Base-by-base conservation (phyloP, 176 grass and related monocot genomes). In the Aegilops tauschii region DNA sequence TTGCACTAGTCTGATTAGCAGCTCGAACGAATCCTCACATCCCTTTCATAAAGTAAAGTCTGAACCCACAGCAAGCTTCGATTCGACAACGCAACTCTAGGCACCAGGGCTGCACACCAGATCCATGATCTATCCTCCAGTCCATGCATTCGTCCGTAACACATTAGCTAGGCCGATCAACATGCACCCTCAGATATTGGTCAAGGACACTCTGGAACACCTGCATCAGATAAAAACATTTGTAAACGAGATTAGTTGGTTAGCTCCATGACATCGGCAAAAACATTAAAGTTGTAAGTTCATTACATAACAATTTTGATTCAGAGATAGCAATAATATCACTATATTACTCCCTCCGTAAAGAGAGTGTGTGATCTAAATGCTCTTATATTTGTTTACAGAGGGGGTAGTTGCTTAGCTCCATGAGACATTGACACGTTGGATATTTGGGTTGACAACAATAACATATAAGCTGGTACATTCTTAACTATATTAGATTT, bases 141-240 rank as follows among this genome's bases (percentile, higher is more conserved):
- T 52, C 45, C 30, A 77, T 77, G 44, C 27, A 81, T 81, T 80
- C 30, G 8, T 5, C 36, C 27, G 0, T n/a, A 4, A 52, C 62
- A 49, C 18, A 44, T 80, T 90, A 87, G 61, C 84, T 93, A 18
- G 83, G 82, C 32, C 44, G 70, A 40, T 88, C 78, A 74, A 86
- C 88, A 82, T 88, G 90, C 72, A 89, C 88, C 34, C 90, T 79
- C 34, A 94, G 82, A 93, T 94, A 94, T 61, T 90, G 81, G 73
- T 96, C 85, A 40, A 96, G 67, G 65, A 91, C 90, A 87, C 77
- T 91, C 87, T 90, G 90, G 86, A 94, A 96, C 77, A 90, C 92
- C 97, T 99, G 84, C 85, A 86, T 82, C 45, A 21, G 9, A 56
- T 44, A 58, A 62, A 34, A 63, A 29, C 16, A 59, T 30, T 18